These are phyloP conservation scores for Oryza meridionalis DNA, from an alignment of 176 grass and related monocot genomes.

Conservation along the genomic window DNA sequence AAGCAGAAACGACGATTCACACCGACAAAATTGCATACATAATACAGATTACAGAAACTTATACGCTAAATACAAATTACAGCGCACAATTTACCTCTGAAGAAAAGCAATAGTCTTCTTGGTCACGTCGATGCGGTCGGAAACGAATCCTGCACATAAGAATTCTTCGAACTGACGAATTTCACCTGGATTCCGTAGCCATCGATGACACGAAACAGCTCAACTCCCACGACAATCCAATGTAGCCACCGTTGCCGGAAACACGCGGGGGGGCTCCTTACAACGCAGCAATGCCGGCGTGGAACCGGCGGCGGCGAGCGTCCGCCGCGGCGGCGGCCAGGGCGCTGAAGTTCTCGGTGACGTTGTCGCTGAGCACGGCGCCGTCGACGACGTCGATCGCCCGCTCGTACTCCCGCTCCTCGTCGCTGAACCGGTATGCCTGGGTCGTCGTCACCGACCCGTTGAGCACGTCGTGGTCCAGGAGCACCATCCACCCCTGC, in stretches of 20 bases:
- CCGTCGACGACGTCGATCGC: slow-evolving; percentile 60
- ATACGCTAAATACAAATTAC: not conserved
- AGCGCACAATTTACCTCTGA: not conserved
- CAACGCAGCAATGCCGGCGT: slow-evolving; percentile 6
- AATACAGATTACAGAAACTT: not conserved
- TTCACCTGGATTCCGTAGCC: not conserved
- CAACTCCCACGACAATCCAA: not conserved
- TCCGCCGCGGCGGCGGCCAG: not conserved
- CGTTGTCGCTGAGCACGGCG: slow-evolving; percentile 67
- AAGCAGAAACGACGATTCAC: not conserved
- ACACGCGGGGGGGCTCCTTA: not conserved
- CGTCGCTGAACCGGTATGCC: slow-evolving; percentile 63
- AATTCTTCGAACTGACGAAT: not conserved
- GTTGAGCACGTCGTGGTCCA: slow-evolving; percentile 68
- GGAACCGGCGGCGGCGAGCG: no score
- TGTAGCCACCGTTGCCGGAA: not conserved
- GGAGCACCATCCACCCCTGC: slow-evolving; percentile 73
- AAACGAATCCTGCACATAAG: not conserved
- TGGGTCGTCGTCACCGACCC: slow-evolving; percentile 62
- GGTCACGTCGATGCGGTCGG: not conserved
- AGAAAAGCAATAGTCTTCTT: not conserved
- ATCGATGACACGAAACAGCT: not conserved
- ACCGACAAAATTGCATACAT: not conserved
- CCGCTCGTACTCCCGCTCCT: slow-evolving; percentile 34
- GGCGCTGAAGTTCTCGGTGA: slow-evolving; percentile 43